phyloP scores from a whole-genome alignment of 129 eudicot species.

The sunflower (Helianthus annuus) region DNA sequence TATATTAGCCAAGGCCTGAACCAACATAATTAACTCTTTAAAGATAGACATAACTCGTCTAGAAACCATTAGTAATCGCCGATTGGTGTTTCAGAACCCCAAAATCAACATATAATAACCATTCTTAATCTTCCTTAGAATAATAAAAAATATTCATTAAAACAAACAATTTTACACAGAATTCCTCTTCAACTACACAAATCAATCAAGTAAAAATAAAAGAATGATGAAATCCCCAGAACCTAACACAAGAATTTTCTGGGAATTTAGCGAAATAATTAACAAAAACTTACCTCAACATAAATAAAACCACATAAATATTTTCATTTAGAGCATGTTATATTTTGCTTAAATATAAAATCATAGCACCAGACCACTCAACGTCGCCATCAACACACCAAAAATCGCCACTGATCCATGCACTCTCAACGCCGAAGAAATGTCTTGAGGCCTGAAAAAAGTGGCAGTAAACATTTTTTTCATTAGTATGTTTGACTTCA shows the following conservation, averaged over 20 bases:
- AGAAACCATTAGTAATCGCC: too few species aligned
- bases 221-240: constrained; percentile 38
- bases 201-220: constrained; percentile 31
- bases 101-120: neutral
- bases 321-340: constrained; percentile 1
- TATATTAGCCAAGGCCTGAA: too few species aligned
- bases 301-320: constrained; percentile 19
- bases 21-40: too few species aligned
- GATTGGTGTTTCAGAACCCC: too few species aligned
- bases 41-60: neutral
- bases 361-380: constrained; percentile 30
- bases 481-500: neutral
- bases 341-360: constrained; percentile 6
- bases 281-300: constrained; percentile 30
- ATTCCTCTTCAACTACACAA: constrained; percentile 31
- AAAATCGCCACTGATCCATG: constrained; percentile 30
- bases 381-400: constrained; percentile 29
- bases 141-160: neutral
- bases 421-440: constrained; percentile 37
- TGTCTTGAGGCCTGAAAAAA: constrained; percentile 61
- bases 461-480: neutral
- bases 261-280: constrained; percentile 22
- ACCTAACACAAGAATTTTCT: constrained; percentile 17
- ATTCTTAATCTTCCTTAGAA: constrained; percentile 1
- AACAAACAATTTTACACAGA: constrained; percentile 13